Evolutionary conservation across 352 stramenopile genomes (phyloP), one percentile per base, ranked within the genome.

Genomic region (Blastocystis hominis): DNA sequence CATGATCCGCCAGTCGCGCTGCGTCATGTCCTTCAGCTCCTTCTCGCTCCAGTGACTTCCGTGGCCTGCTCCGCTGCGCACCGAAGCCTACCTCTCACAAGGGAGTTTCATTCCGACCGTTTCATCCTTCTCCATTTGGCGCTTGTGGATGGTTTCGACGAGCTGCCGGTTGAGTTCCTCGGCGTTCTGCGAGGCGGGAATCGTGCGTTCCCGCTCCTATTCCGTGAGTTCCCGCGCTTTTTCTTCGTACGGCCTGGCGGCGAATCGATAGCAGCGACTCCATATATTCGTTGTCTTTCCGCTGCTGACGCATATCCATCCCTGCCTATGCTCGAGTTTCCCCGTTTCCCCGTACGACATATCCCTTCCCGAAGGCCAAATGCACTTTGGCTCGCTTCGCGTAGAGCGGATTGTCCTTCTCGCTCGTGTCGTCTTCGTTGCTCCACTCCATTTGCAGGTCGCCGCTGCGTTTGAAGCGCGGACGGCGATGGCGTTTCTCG

Each of bases 1-100:
- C 89, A 99, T 97, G 89, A 99, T 99, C 84, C 96, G 93, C 97
- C 97, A 99, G 92, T 99, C 97, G 24, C 97, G 93, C 55, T 94
- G 90, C 44, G 94, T 97, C 96, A 98, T 98, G 7, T 96, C 93
- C 30, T 90, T 90, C 38, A 98, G 89, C 54, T 91, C 88, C 91
- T 98, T 98, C 72, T 98, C 95, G 20, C 91, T 95, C 93, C 96
- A 97, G 89, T 98, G 44, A 30, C 20, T 76, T 34, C 77, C 77
- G 38, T 46, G 54, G 0, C 77, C 66, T 2, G 94, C 36, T 90
- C 92, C 44, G 92, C 92, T 89, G 92, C 94, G 13, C n/a, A 24
- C 34, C 55, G 40, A 69, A 13, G 15, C n/a, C 61, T 40, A 24
- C 68, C 46, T 78, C 34, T 66, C 66, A 79, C 34, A 36, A 0